phyloP scores from a whole-genome alignment of 768 basidiomycete species.

The Austroboletus eburneus region DNA sequence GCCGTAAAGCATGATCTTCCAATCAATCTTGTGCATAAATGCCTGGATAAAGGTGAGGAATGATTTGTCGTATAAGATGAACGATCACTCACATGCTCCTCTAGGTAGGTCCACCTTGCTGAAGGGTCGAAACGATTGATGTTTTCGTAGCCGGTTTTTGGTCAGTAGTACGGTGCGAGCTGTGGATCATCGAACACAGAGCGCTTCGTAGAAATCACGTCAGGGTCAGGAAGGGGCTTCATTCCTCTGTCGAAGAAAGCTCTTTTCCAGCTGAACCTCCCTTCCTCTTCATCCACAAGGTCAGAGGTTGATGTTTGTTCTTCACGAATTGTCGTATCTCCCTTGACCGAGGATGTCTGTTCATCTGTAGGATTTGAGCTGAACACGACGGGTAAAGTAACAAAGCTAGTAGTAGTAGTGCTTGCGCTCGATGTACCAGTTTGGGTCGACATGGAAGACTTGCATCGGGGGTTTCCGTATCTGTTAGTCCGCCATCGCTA shows the following conservation, averaged over 20 bases:
- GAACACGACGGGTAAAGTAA: no score
- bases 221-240: slow-evolving; percentile 17
- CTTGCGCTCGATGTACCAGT: neutral
- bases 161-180: slow-evolving; percentile 34
- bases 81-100: slow-evolving; percentile 40
- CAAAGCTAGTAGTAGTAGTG: no score
- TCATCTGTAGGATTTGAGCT: neutral
- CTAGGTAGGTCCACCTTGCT: slow-evolving; percentile 56
- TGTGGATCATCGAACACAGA: slow-evolving; percentile 52
- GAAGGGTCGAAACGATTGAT: slow-evolving; percentile 51
- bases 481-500: no score
- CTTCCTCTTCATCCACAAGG: neutral
- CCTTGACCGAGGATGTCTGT: neutral
- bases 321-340: no score
- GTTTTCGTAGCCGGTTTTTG: slow-evolving; percentile 51
- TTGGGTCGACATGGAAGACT: neutral
- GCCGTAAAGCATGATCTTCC: slow-evolving; percentile 56
- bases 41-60: slow-evolving; percentile 26
- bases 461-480: no score
- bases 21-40: slow-evolving; percentile 53
- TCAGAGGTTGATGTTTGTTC: neutral
- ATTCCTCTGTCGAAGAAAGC: slow-evolving; percentile 5
- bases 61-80: neutral
- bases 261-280: neutral
- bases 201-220: slow-evolving; percentile 42